Evolutionary conservation across 2,329 filamentous ascomycete genomes (phyloP).

Genomic region (Macrophomina pseudophaseolina): DNA sequence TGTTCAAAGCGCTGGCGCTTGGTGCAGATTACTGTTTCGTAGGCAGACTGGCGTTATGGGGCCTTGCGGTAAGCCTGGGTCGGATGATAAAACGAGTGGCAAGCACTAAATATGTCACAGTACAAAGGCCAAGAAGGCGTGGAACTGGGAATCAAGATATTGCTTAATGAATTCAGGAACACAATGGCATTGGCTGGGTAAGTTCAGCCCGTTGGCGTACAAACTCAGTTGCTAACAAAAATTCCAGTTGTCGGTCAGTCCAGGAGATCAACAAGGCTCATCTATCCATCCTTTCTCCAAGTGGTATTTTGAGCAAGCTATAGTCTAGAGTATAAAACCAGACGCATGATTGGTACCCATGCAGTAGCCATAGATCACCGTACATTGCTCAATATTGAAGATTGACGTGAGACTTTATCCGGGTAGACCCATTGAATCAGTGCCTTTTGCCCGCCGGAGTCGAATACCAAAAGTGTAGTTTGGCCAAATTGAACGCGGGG

Average conservation of each 20-base stretch:
- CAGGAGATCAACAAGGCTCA: constrained; percentile 27
- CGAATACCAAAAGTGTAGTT: too few relatives aligned
- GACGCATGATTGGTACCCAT: neutral
- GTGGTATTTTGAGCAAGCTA: constrained; percentile 14
- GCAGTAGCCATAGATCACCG: neutral
- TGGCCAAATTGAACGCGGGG: too few relatives aligned
- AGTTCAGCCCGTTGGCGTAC: neutral
- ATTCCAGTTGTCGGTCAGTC: constrained; percentile 11
- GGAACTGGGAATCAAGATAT: constrained; percentile 51
- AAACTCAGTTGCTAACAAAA: neutral
- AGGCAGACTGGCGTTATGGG: constrained; percentile 57
- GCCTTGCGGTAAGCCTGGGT: constrained; percentile 46
- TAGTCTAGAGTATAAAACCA: neutral
- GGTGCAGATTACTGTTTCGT: constrained; percentile 58
- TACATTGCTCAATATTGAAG: too few relatives aligned
- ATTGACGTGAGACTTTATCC: too few relatives aligned
- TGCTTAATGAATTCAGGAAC: constrained; percentile 38
- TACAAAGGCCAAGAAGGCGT: constrained; percentile 46
- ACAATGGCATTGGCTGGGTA: constrained; percentile 39
- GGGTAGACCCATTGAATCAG: too few relatives aligned
- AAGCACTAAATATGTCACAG: constrained; percentile 27
- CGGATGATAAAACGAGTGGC: too few relatives aligned
- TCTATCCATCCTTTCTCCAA: constrained; percentile 12
- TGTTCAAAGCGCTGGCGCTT: constrained; percentile 62
- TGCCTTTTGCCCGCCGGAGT: too few relatives aligned